phyloP scores from a whole-genome alignment of 352 stramenopile genomes.

The Phytopythium aichiense region DNA sequence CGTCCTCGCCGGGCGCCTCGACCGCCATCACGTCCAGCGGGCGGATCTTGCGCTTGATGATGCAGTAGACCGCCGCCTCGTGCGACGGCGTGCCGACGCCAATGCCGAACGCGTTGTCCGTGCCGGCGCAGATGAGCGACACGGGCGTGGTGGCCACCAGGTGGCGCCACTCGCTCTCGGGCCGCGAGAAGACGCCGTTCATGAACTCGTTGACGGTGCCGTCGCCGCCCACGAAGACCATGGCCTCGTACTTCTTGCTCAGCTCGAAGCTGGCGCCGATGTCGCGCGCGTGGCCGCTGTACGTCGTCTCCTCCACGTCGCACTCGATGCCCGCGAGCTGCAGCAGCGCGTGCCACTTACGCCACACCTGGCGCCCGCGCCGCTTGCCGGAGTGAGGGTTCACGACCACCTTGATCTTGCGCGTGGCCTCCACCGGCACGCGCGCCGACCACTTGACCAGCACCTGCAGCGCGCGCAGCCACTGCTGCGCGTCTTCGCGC shows the following conservation, averaged over 20 bases:
- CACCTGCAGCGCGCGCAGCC: slow-evolving; percentile 36
- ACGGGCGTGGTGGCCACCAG: slow-evolving; percentile 70
- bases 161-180: slow-evolving; percentile 68
- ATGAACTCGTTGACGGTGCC: slow-evolving; percentile 85
- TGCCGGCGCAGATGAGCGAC: slow-evolving; percentile 65
- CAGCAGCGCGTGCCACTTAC: slow-evolving; percentile 53
- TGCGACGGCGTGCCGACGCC: slow-evolving; percentile 66
- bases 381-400: slow-evolving; percentile 71
- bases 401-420: slow-evolving; percentile 72
- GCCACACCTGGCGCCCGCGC: slow-evolving; percentile 56
- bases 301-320: slow-evolving; percentile 72
- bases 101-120: slow-evolving; percentile 75
- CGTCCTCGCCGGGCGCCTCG: slow-evolving; percentile 41
- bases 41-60: slow-evolving; percentile 81
- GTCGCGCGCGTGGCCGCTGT: slow-evolving; percentile 66
- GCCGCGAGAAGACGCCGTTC: slow-evolving; percentile 69
- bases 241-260: slow-evolving; percentile 59
- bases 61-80: slow-evolving; percentile 63
- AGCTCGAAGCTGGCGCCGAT: slow-evolving; percentile 60
- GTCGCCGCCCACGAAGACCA: slow-evolving; percentile 76
- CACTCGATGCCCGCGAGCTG: slow-evolving; percentile 64
- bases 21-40: slow-evolving; percentile 67
- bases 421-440: slow-evolving; percentile 41
- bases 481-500: slow-evolving; percentile 21
- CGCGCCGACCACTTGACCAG: slow-evolving; percentile 74